Base-by-base conservation (phyloP, 108 stramenopile genomes). In the Hondaea fermentalgiana region DNA sequence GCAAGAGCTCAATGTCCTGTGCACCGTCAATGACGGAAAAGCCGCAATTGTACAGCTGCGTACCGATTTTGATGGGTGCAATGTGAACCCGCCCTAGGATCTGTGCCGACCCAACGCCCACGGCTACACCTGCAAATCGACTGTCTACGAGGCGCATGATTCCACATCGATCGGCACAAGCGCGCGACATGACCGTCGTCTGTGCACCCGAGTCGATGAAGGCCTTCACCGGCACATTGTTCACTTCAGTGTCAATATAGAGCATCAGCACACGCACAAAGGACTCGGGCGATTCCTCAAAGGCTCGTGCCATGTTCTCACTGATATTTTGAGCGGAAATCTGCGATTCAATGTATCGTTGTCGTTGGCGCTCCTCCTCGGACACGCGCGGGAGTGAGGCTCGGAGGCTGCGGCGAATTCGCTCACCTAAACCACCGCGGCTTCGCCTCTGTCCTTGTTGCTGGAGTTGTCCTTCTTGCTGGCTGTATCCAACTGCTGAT, bases 121-220 rank as follows among this genome's bases (percentile, higher is more conserved):
- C 94, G 8, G 98, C 97, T 35, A 92, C 90, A 2, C 98, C 98
- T 6, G 87, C 92, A 89, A 96, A 98, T 14, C 97, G 94, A 10
- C 92, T 93, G 91, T 98, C 98, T 28, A 98, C 88, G 60, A 96
- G 89, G 90, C 97, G 96, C 42, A 93, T 71, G 23, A 98, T 90
- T 14, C 94, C 95, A 72, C 96, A 95, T 51, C 94, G 87, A 45
- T 93, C 93, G 45, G 98, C 98, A 89, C 94, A 96, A 21, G 69
- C 83, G 58, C 90, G 91, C 53, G 91, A 92, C 97, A 98, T 97
- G 90, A 98, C 96, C 21, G 97, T 97, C 53, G 19, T 93, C 91
- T 99, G 98, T 43, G 98, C 98, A 8, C 98, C 98, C 58, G 92
- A 92, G 91, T 99, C 98, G 19, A 98, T 97, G 93, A 99, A 99